Evolutionary conservation across 768 basidiomycete genomes (phyloP), one percentile per base, ranked within the genome.

Genomic region (Russula compacta): DNA sequence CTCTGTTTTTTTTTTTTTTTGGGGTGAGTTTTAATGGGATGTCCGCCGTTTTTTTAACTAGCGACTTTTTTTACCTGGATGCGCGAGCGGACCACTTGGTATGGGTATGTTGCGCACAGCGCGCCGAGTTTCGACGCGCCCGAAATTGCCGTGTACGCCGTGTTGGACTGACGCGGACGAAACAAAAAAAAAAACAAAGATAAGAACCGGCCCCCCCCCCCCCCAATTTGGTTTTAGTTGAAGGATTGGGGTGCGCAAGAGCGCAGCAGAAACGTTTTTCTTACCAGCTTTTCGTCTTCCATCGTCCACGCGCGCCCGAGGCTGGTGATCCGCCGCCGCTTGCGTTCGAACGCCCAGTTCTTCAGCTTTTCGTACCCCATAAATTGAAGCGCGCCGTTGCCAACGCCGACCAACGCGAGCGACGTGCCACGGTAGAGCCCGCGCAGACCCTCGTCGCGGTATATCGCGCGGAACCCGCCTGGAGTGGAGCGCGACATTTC

Each of bases 311-410:
- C 72, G 62, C 77, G 77, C 4, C 90, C 91, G 5, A 80, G 74
- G 42, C 76, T 79, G 60, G 80, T 79, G 53, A 83, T 83, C 66
- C 79, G 80, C 66, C 76, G 81, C 64, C 80, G 77, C 73, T 92
- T 94, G 62, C 82, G 80, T 66, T 90, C 86, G 67, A 92, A 90
- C 7, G 90, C 85, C 84, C 91, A 89, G 29, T 79, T 75, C 71
- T 98, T 98, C 85, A 99, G 86, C 73, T 95, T 85, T 70, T 99
- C 97, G 70, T 98, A 99, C 1, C 84, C 83, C 76, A 95, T 91
- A 73, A 99, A 99, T 71, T 98, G 97, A 43, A 97, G 78, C 0
- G 94, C 92, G 1, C 97, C 95, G 68, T 93, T 98, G 71, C 86
- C 85, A 61, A 98, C 94, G 14, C 97, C 97, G 39, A 98, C 81